Base-by-base conservation (phyloP, 768 basidiomycete species). In the Auricularia sp. region DNA sequence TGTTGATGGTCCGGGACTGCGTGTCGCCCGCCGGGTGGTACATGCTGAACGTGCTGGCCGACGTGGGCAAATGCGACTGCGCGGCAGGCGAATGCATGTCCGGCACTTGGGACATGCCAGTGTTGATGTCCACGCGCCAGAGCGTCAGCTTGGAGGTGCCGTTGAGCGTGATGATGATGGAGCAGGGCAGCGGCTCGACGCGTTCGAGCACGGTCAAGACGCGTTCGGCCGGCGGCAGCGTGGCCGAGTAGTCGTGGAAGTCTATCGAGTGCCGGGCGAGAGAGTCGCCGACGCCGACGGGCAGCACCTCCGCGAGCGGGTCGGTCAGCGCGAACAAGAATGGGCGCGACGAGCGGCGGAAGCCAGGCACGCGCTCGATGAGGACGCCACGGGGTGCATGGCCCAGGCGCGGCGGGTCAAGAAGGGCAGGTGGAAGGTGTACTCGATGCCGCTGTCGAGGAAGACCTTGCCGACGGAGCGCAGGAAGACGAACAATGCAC, bases 381-480 rank as follows among this genome's bases (percentile, higher is more conserved):
- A 93, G 79, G 29, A 93, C 82, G 1, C 92, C 92, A 67, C 89
- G 86, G 1, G 92, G 92, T 79, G 80, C 24, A 91, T 76, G 3
- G 91, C 85, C 90, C 90, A 92, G 1, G 88, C 91, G 66, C 80
- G 83, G 44, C 87, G 81, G 3, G 91, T 88, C 65, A 90, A 82
- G 71, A 94, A 94, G 0, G 92, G 92, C 3, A 94, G 76, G 35
- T 88, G 83, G 71, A 92, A 87, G 1, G 88, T 89, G 70, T 86
- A 90, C 68, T 91, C 87, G 39, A 81, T 70, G 3, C 91, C 91
- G 67, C 88, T 87, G 68, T 80, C 77, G 64, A 90, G 75, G 70
- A 84, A 90, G 63, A 92, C 84, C 72, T 83, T 86, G 63, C 84
- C 89, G 54, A 88, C 82, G 70, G 83, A 87, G 33, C 91, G 83